A percentile compares a stretch with the other conserved stretches of the same genome.
Conservation (phyloP, 2,329 filamentous ascomycete genomes). For the Monosporascus sp. region DNA sequence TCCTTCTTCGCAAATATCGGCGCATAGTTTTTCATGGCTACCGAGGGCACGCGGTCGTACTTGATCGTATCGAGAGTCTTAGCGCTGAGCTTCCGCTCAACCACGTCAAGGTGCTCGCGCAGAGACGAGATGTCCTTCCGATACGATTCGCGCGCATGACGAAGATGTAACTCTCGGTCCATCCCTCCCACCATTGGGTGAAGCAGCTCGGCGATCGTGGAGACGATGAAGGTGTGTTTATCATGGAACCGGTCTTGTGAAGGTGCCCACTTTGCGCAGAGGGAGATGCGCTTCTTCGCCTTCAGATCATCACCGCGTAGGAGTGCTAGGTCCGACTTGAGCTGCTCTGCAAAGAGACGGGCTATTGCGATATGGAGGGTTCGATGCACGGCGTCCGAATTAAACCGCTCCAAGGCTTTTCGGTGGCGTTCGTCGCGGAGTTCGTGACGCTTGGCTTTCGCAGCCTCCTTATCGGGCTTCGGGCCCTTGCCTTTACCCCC, state of each 20-base stretch:
- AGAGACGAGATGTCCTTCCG: constrained; percentile 47
- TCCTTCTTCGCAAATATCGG: constrained; percentile 47
- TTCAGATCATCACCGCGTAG: constrained; percentile 35
- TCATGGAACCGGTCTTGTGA: constrained; percentile 51
- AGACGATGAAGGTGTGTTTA: constrained; percentile 51
- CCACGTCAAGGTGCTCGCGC: constrained; percentile 46
- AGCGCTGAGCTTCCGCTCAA: constrained; percentile 47
- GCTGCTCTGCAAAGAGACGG: constrained; percentile 52
- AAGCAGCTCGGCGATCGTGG: constrained; percentile 52
- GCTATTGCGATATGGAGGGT: constrained; percentile 49
- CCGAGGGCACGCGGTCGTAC: constrained; percentile 51
- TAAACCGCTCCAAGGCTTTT: constrained; percentile 35
- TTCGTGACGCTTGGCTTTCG: constrained; percentile 19
- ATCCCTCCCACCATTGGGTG: constrained; percentile 30
- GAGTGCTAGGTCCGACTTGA: constrained; percentile 40
- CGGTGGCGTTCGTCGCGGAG: constrained; percentile 36
- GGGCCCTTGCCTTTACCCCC: constrained; percentile 9
- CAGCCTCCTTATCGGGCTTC: constrained; percentile 5
- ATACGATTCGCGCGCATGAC: constrained; percentile 48
- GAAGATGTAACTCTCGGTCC: constrained; percentile 47
- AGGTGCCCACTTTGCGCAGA: constrained; percentile 59
- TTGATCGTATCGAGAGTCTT: constrained; percentile 45
- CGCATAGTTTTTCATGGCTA: constrained; percentile 52
- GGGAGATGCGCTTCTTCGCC: constrained; percentile 42
- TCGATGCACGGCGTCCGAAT: constrained; percentile 41